Evolutionary conservation across 2,329 filamentous ascomycete genomes (phyloP), one percentile per base, ranked within the genome.

Genomic region (Colletotrichum magnum): DNA sequence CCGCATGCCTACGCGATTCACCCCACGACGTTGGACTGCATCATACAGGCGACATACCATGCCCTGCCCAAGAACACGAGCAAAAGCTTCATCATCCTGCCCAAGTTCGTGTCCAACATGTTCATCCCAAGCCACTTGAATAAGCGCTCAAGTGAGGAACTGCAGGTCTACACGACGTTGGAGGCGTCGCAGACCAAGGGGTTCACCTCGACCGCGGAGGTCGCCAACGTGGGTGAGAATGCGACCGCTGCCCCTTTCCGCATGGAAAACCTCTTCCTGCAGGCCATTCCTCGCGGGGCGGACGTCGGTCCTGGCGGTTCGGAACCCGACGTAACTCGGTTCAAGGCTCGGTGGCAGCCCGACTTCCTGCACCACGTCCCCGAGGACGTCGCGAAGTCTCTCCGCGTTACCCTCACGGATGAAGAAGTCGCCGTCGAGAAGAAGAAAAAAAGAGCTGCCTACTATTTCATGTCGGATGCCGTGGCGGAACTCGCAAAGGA

Each of bases 1-100:
- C 26, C 26, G 26, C 26, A 28, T 28, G 26, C 26, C 26, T 28
- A 28, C 26, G 26, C 26, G 18, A 21, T 52, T 12, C 50, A 52
- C 50, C 50, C 50, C 13, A 52, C 50, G 12, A 52, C 50, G 5
- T 21, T 52, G 50, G 50, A 52, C 26, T 52, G 13, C 50, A 52
- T 52, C 18, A 12, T 52, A 4, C 50, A 52, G 26, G 50, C 50
- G 12, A 16, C 18, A 13, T 52, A 16, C 26, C 13, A 13, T 13
- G n/a, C 13, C 18, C 18, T 52, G 50, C 50, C 50, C 26, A 52
- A 28, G 26, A 18, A 28, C 18, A 28, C 18, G 26, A 13, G 12
- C 50, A 52, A 52, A 21, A 21, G n/a, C 26, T 12, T 18, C 18
- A 52, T 52, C 13, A 5, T 28, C 6, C 26, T 28, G 26, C 26